Evolutionary conservation across 352 stramenopile genomes (phyloP), one percentile per base, ranked within the genome.

Genomic region (Phytophthora aleatoria): DNA sequence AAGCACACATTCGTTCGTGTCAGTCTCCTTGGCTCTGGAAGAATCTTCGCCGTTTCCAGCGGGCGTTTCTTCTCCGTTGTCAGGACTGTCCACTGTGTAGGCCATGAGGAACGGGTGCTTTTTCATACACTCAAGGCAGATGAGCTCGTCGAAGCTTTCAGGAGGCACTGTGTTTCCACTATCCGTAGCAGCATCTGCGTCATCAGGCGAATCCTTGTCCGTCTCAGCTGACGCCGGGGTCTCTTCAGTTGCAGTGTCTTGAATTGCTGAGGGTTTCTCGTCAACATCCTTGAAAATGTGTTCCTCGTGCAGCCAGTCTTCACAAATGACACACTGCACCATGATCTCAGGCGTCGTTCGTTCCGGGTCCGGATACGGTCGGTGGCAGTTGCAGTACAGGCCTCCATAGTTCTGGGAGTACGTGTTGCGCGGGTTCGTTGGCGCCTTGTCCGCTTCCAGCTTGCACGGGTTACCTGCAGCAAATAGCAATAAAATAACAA

Each of bases 291-390:
- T 52, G 41, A 76, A 77, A 50, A 92, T 74, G 62, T 92, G 84
- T 50, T 89, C 81, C 51, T 90, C 78, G 47, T 92, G 84, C 53
- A 91, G 63, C 84, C 84, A 92, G 59, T 92, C 84, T 64, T 92
- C 84, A 57, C 84, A 92, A 27, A 92, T 70, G 35, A 90, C 64
- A 39, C 84, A 92, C 67, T 92, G 84, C 26, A 91, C 72, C 84
- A 92, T 92, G 3, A 89, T 54, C 54, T 92, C 84, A 12, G 64
- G 57, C 5, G 69, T 88, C 45, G 71, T 89, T n/a, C 80, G 74
- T 57, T 89, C 84, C 12, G 81, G 84, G 47, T 92, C 84, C 4
- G 84, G 84, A 60, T 91, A 91, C 67, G 81, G 84, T 38, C 84
- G 84, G 54, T 89, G 76, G 66, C 84, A 92, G 35, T 76, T 73